phyloP scores from a whole-genome alignment of 305 asterid species.

The Caryopteris hybrid region DNA sequence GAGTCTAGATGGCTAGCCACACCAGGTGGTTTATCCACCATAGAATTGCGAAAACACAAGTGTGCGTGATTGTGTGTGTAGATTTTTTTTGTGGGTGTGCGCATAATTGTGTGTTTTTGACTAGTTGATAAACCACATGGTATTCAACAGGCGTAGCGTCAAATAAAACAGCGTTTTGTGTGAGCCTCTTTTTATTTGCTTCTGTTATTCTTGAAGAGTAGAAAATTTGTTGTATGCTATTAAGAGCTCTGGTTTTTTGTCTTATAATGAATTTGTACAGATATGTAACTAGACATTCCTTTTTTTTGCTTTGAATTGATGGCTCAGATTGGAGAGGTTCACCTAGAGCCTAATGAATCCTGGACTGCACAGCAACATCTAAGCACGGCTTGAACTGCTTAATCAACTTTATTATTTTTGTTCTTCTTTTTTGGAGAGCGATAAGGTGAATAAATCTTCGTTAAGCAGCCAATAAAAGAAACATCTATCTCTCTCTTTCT shows the following conservation, averaged over 20 bases:
- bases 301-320: conserved; percentile 5
- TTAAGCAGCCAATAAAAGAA: too few relatives aligned
- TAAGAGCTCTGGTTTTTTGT: too few relatives aligned
- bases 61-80: too few relatives aligned
- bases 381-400: conserved; percentile 45
- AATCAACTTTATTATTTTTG: not conserved
- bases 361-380: conserved; percentile 82
- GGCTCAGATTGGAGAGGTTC: conserved; percentile 69
- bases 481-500: not conserved
- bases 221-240: not conserved
- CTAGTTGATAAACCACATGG: too few relatives aligned
- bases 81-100: too few relatives aligned
- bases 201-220: not conserved
- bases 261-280: not conserved
- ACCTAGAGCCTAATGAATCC: conserved; percentile 66
- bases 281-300: not conserved
- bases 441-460: not conserved
- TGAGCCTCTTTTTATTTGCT: not conserved
- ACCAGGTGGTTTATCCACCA: too few relatives aligned
- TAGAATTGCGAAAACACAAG: too few relatives aligned
- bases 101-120: too few relatives aligned
- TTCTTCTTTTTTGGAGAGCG: too few relatives aligned
- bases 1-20: too few relatives aligned
- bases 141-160: too few relatives aligned
- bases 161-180: too few relatives aligned